A percentile compares a stretch with the other conserved stretches of the same genome.
phyloP scores from a whole-genome alignment of 73 alveolate genomes.

The Urostyla sp. region DNA sequence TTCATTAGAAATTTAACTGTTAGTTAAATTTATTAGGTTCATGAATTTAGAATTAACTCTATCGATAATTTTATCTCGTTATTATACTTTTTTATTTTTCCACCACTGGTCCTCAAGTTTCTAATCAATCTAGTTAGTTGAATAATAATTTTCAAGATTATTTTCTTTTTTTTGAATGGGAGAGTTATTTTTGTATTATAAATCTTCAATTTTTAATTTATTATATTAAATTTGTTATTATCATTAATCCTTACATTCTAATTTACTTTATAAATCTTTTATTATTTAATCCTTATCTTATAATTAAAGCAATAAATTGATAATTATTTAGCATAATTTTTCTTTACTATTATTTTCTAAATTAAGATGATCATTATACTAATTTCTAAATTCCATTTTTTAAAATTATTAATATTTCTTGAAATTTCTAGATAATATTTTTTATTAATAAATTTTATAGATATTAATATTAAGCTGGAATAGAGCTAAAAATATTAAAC shows the following conservation, averaged over 20 bases:
- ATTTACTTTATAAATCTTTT: too few relatives aligned
- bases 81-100: too few relatives aligned
- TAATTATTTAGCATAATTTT: neutral
- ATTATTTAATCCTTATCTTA: conserved; percentile 24
- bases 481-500: conserved; percentile 67
- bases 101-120: too few relatives aligned
- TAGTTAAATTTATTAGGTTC: neutral
- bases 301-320: neutral
- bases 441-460: too few relatives aligned
- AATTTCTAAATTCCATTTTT: conserved; percentile 53
- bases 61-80: too few relatives aligned
- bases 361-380: conserved; percentile 64
- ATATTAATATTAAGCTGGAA: conserved; percentile 63
- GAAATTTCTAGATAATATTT: too few relatives aligned
- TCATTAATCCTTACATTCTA: too few relatives aligned
- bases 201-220: too few relatives aligned
- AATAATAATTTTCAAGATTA: neutral
- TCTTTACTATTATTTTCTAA: conserved; percentile 9
- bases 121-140: too few relatives aligned
- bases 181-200: conserved; percentile 20
- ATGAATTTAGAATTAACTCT: neutral
- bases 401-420: too few relatives aligned
- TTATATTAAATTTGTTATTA: too few relatives aligned
- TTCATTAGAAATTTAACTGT: conserved; percentile 21
- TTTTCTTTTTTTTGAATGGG: conserved; percentile 29